phyloP scores from a whole-genome alignment of 1,139 yeast species.

The Candida glucosophila region DNA sequence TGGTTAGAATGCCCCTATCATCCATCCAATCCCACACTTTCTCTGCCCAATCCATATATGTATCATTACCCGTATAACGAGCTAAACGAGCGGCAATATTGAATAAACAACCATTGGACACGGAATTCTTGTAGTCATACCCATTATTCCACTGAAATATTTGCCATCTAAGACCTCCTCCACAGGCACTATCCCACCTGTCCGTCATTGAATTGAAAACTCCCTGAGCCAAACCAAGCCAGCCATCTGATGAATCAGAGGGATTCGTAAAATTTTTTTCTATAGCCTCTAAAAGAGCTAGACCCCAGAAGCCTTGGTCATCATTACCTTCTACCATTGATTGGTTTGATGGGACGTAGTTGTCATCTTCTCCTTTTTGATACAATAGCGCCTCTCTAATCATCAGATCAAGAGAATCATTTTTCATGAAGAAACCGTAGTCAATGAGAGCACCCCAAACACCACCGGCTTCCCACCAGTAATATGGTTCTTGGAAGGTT shows the following conservation, averaged over 20 bases:
- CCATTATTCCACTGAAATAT: conserved; percentile 93
- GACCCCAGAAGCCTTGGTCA: conserved; percentile 90
- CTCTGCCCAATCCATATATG: conserved; percentile 77
- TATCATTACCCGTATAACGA: conserved; percentile 64
- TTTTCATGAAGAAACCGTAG: conserved; percentile 53
- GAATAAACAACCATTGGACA: conserved; percentile 85
- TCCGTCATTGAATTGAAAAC: conserved; percentile 83
- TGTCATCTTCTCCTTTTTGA: conserved; percentile 59
- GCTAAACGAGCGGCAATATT: conserved; percentile 83
- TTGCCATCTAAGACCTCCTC: conserved; percentile 95
- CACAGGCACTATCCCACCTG: conserved; percentile 68
- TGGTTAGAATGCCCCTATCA: conserved; percentile 43
- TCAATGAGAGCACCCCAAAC: conserved; percentile 75
- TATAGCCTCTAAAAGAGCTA: conserved; percentile 76
- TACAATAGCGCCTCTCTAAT: conserved; percentile 51
- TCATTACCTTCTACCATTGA: conserved; percentile 80
- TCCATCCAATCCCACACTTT: conserved; percentile 77
- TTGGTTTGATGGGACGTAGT: conserved; percentile 72
- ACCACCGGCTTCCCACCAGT: conserved; percentile 96
- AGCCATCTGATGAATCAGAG: conserved; percentile 22
- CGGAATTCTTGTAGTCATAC: conserved; percentile 84
- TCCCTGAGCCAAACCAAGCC: conserved; percentile 74
- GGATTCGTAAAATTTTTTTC: conserved; percentile 73
- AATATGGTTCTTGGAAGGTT: conserved; percentile 66
- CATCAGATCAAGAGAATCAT: conserved; percentile 48